Base-by-base conservation (phyloP, 1,284 basidiomycete genomes). In the Ceratobasidium theobromae region DNA sequence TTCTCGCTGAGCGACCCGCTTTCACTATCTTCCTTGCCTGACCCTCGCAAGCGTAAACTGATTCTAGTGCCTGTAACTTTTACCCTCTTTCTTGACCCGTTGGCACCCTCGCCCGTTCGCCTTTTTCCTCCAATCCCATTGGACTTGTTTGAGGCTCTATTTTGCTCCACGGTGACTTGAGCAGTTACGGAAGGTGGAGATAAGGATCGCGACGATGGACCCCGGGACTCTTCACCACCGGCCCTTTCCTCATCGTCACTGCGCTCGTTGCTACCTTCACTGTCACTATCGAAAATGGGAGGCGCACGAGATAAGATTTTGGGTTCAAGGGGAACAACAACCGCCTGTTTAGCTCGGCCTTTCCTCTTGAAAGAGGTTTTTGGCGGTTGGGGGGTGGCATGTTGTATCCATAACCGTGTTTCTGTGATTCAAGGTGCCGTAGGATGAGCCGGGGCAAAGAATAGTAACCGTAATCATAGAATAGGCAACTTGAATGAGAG, bases 341-440 rank as follows among this genome's bases (percentile, higher is more conserved):
- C 46, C 2, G 27, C 25, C 8, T 53, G 69, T 65, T 70, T 72
- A 6, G 70, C 46, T 18, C 71, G 45, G 18, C 30, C 12, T 40
- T 51, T 49, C 27, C 35, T 66, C 65, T 89, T 90, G 70, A 87
- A 83, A 72, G 90, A 89, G 45, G 80, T 80, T 72, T 81, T 84
- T 0, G 86, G 88, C 9, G 86, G 88, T 8, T 78, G 55, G 18
- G 74, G 72, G 1, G 73, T 81, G 35, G 80, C 78, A 25, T 88
- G 85, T 74, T 95, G 93, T 43, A 95, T 85, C 93, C 93, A 96
- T 18, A 95, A 81, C 18, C 93, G 88, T 72, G 94, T 89, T 68
- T 84, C 85, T 84, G 68, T 51, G 33, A 67, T 53, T 45, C 46
- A 18, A 33, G 52, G 18, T 21, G 70, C n/a, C n/a, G n/a, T n/a